These are phyloP conservation scores for Lentinula lateritia DNA, from an alignment of 768 basidiomycete genomes.

Conservation along the genomic window DNA sequence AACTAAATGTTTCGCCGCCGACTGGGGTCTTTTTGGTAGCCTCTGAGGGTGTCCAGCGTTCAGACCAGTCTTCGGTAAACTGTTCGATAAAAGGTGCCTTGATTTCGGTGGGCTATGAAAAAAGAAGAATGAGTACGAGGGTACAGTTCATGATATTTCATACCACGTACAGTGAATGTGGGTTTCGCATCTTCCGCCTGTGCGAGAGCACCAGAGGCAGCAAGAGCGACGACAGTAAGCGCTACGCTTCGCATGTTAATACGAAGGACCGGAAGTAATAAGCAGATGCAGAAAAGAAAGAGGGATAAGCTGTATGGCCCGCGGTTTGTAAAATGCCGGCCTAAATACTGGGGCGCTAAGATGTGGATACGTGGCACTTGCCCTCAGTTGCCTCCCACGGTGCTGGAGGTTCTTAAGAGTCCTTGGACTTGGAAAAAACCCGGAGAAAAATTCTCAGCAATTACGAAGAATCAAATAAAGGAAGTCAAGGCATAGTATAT, in stretches of 20 bases:
- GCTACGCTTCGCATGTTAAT: slow-evolving; percentile 82
- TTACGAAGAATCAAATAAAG: too few relatives aligned
- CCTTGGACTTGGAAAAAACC: neutral
- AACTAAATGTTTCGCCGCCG: slow-evolving; percentile 93
- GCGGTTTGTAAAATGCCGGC: neutral
- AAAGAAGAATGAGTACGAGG: slow-evolving; percentile 8
- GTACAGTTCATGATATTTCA: neutral
- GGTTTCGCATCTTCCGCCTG: slow-evolving; percentile 59
- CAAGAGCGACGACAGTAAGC: slow-evolving; percentile 70
- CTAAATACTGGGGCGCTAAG: slow-evolving; percentile 1
- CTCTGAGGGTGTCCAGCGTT: slow-evolving; percentile 94
- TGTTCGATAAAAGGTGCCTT: slow-evolving; percentile 94
- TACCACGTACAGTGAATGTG: slow-evolving; percentile 54
- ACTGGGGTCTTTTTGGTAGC: slow-evolving; percentile 98
- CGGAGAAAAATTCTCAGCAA: neutral
- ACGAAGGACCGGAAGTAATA: slow-evolving; percentile 58
- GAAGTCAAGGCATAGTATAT: too few relatives aligned
- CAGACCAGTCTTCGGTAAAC: slow-evolving; percentile 85
- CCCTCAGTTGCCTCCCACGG: neutral
- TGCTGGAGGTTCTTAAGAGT: neutral
- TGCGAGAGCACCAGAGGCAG: slow-evolving; percentile 58
- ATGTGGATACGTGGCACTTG: neutral
- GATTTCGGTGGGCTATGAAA: slow-evolving; percentile 61
- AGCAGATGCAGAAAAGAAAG: slow-evolving; percentile 20
- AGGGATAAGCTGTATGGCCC: slow-evolving; percentile 3